Percentiles rank a stretch among this genome's conserved stretches.
phyloP scores from a whole-genome alignment of 768 basidiomycete genomes.

The Amanita subjunquillea region DNA sequence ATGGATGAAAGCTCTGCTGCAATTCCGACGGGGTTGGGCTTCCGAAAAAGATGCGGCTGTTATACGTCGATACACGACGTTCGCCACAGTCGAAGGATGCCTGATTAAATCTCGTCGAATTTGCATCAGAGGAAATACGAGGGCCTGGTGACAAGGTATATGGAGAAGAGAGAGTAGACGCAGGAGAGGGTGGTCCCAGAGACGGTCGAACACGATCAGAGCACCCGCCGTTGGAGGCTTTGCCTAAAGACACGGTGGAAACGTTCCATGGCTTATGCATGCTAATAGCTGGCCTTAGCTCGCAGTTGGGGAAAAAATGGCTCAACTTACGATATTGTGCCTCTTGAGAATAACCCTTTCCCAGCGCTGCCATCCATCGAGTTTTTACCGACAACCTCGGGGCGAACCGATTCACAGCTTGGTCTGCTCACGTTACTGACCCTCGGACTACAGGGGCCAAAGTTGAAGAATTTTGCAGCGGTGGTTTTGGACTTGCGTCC shows the following conservation, averaged over 20 bases:
- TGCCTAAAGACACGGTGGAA: conserved; percentile 43
- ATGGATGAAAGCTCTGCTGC: conserved; percentile 52
- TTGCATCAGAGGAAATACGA: neutral
- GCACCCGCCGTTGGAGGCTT: conserved; percentile 17
- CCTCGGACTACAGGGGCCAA: conserved; percentile 34
- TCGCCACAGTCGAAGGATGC: neutral
- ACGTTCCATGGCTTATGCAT: conserved; percentile 51
- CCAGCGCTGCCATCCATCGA: conserved; percentile 15
- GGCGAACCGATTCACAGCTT: conserved; percentile 56
- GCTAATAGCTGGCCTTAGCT: conserved; percentile 20
- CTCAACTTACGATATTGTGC: conserved; percentile 48
- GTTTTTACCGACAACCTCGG: conserved; percentile 45
- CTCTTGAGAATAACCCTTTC: conserved; percentile 36
- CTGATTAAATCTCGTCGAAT: neutral
- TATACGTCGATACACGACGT: conserved; percentile 1
- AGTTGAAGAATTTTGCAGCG: conserved; percentile 32
- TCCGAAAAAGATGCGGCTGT: conserved; percentile 9
- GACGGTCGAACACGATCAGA: conserved; percentile 33
- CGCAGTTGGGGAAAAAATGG: conserved; percentile 2
- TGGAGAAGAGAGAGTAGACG: conserved; percentile 2
- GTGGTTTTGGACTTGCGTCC: conserved; percentile 6
- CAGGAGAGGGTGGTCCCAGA: conserved; percentile 24
- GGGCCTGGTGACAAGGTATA: neutral
- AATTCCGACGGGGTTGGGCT: conserved; percentile 15
- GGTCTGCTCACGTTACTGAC: conserved; percentile 34